These are phyloP conservation scores for Excoecaria cochinchinensis DNA, from an alignment of 345 rosid species.

Conservation along the genomic window DNA sequence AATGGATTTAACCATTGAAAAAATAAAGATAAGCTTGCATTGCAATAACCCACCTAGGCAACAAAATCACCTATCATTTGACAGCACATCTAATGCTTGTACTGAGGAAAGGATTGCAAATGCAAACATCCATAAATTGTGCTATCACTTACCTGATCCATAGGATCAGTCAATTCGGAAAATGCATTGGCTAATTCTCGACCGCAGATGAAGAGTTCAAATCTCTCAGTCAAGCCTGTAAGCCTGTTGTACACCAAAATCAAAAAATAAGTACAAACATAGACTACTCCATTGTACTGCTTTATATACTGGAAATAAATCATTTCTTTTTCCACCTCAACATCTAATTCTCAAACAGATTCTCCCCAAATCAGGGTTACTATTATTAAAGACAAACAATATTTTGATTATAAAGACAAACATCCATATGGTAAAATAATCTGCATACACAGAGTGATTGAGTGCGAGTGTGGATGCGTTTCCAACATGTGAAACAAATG, in stretches of 20 bases:
- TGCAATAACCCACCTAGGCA: background rate
- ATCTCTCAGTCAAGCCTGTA: constrained; percentile 84
- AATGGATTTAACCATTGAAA: background rate
- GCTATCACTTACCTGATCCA: constrained; percentile 68
- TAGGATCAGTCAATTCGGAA: constrained; percentile 90
- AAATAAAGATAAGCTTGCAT: background rate
- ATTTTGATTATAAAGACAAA: background rate
- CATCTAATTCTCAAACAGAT: background rate
- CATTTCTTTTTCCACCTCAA: background rate
- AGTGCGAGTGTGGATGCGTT: background rate
- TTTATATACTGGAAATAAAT: background rate
- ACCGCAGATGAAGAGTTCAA: constrained; percentile 93
- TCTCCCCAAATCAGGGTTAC: background rate
- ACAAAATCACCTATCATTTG: background rate
- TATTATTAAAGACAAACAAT: no score
- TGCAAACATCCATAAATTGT: constrained; percentile 2
- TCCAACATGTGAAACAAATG: background rate
- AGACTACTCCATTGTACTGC: background rate
- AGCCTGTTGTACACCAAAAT: constrained; percentile 34
- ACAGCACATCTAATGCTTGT: background rate
- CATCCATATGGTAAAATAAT: background rate
- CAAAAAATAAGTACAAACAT: constrained; percentile 7
- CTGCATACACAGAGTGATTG: background rate
- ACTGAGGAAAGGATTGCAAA: background rate
- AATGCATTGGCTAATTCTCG: constrained; percentile 97